Base-by-base conservation (phyloP, 2,329 filamentous ascomycete species). In the Aspergillus transmontanensis region DNA sequence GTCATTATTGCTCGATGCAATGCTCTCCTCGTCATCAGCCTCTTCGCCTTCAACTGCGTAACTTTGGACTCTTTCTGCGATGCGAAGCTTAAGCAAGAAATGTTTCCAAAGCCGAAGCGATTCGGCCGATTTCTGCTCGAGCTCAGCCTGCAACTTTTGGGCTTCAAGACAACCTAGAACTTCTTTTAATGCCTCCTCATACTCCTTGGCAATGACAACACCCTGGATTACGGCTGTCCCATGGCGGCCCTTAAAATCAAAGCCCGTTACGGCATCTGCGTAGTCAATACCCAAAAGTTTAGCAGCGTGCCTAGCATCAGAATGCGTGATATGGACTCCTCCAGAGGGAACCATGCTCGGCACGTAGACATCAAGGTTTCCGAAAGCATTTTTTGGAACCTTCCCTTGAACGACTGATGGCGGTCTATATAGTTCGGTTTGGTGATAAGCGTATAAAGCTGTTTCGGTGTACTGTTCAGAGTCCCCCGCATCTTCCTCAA, bases 241-340 rank as follows among this genome's bases (percentile, higher is more conserved):
- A 61, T 92, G 89, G 3, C 92, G 87, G 0, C 93, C 93, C 72
- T 88, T 89, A 79, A 98, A 99, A 43, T 90, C 85, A 72, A 98
- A 99, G 0, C 94, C 94, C 0, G 90, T 95, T 6, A 99, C 87
- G 0, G 95, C 95, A 36, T 94, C 92, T 2, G 92, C 92, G 75
- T 91, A 96, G 78, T 98, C 93, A 21, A 98, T 84, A 0, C 89
- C 89, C 1, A 97, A 77, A 1, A 94, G 79, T 61, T 86, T 87
- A 0, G 93, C 93, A 1, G 94, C 94, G 57, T 86, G 86, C 1
- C 86, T 82, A 1, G 91, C 90, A 57, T 89, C 81, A 16, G 81
- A 76, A 64, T 86, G 82, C 57, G 79, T 80, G 32, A 90, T 78
- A 67, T 89, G 87, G 16, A 80, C 76, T n/a, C 82, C 87, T 4